Evolutionary conservation across 192 early-diverging fungal species (phyloP).

Genomic region (Entomortierella lignicola): DNA sequence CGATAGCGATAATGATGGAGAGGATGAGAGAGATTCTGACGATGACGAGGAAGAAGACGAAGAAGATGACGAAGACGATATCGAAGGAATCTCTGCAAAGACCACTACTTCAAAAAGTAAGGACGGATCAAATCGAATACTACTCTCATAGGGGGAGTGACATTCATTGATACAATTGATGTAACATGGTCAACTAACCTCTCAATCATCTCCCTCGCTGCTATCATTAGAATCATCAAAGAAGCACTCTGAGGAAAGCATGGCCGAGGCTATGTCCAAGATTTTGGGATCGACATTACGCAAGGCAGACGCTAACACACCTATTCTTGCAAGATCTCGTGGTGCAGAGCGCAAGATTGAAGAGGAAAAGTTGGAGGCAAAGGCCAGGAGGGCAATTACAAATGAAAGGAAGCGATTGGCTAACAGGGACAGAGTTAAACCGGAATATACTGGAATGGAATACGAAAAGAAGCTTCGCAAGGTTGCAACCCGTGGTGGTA

Average conservation of each 20-base stretch:
- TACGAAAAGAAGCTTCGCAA: constrained; percentile 92
- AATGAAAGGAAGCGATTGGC: constrained; percentile 77
- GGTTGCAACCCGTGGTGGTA: constrained; percentile 91
- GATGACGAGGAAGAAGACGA: constrained; percentile 39
- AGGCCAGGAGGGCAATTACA: constrained; percentile 80
- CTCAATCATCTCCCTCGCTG: not conserved
- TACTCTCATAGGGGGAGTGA: not conserved
- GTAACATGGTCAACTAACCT: not conserved
- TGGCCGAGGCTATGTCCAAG: constrained; percentile 75
- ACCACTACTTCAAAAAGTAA: constrained; percentile 32
- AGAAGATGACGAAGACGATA: constrained; percentile 55
- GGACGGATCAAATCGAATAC: not conserved
- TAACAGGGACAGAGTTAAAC: constrained; percentile 78
- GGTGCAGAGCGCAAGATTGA: constrained; percentile 84
- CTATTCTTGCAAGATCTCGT: constrained; percentile 88
- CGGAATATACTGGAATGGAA: constrained; percentile 80
- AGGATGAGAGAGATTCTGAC: constrained; percentile 57
- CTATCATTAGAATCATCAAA: constrained; percentile 47
- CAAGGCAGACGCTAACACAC: constrained; percentile 57
- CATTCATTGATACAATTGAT: too few relatives aligned
- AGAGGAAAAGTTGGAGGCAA: constrained; percentile 85
- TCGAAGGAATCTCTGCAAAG: constrained; percentile 45
- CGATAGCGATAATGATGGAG: constrained; percentile 48
- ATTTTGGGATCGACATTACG: constrained; percentile 67
- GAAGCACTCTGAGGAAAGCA: constrained; percentile 66